Evolutionary conservation across 371 early-diverging fungal genomes (phyloP).

Genomic region (Syncephalastrum monosporum): DNA sequence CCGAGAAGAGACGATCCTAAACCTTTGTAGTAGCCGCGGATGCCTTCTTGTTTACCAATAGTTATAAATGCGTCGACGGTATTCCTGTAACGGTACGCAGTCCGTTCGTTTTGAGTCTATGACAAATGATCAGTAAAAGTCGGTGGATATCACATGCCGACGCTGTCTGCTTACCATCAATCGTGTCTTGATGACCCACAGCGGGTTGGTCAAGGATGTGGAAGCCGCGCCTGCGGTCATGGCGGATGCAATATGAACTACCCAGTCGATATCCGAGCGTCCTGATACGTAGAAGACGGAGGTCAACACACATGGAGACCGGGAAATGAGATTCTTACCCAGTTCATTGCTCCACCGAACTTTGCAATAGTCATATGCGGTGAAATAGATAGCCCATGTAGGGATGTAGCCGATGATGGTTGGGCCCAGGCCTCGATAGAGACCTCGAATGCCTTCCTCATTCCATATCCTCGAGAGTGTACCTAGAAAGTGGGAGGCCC

Average conservation of each 20-base stretch:
- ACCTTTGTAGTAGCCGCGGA: constrained; percentile 85
- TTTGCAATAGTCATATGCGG: constrained; percentile 74
- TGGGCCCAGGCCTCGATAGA: constrained; percentile 89
- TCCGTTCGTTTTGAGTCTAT: constrained; percentile 71
- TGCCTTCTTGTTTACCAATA: constrained; percentile 71
- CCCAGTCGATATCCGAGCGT: constrained; percentile 47
- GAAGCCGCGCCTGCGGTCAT: constrained; percentile 85
- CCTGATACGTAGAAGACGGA: constrained; percentile 17
- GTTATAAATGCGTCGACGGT: constrained; percentile 70
- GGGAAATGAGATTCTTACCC: constrained; percentile 1
- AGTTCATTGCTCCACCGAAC: constrained; percentile 16
- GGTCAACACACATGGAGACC: background rate
- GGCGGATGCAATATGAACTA: constrained; percentile 82
- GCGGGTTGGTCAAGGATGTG: constrained; percentile 81
- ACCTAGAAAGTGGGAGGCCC: constrained; percentile 24
- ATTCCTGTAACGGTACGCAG: constrained; percentile 71
- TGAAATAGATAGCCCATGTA: constrained; percentile 92
- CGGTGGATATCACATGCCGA: background rate
- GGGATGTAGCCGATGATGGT: constrained; percentile 89
- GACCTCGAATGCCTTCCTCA: constrained; percentile 86
- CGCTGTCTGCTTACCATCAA: constrained; percentile 66
- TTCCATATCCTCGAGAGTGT: constrained; percentile 74
- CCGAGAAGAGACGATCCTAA: constrained; percentile 89
- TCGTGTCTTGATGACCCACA: constrained; percentile 94
- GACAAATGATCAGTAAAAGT: background rate